Evolutionary conservation across 2,329 filamentous ascomycete genomes (phyloP).

Genomic region (Curvularia verruculosa): DNA sequence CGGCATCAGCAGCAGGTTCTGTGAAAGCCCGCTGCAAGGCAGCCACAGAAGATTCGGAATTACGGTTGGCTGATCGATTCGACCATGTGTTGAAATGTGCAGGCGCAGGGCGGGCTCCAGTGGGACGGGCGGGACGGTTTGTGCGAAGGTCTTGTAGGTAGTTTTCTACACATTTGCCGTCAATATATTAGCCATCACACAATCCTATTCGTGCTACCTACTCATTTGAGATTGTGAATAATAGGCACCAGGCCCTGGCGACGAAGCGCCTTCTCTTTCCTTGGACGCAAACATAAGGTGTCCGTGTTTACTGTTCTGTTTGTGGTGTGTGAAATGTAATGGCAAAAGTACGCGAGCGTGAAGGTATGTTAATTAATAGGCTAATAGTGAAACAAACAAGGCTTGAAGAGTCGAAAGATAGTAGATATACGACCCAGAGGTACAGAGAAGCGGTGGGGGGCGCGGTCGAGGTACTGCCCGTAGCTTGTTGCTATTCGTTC

Average conservation of each 20-base stretch:
- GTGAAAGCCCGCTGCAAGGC: constrained; percentile 36
- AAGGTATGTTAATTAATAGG: not conserved
- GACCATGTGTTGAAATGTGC: constrained; percentile 53
- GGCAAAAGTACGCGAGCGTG: constrained; percentile 2
- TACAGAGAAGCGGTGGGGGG: constrained; percentile 39
- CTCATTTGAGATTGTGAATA: constrained; percentile 50
- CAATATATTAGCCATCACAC: constrained; percentile 17
- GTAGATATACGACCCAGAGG: constrained; percentile 19
- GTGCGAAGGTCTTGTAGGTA: constrained; percentile 75
- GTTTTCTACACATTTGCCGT: constrained; percentile 58
- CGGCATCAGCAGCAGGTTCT: constrained; percentile 31
- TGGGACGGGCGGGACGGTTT: constrained; percentile 70
- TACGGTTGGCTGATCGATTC: constrained; percentile 31
- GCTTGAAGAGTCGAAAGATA: constrained; percentile 9
- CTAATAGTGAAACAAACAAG: constrained; percentile 3
- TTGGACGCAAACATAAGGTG: constrained; percentile 41
- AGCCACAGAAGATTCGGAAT: constrained; percentile 32
- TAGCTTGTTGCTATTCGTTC: constrained; percentile 33
- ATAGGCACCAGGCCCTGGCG: constrained; percentile 44
- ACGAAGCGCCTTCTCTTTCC: constrained; percentile 45
- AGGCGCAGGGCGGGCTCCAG: constrained; percentile 71
- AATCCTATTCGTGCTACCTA: constrained; percentile 31
- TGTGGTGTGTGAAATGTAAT: constrained; percentile 12
- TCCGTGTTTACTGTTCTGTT: constrained; percentile 23
- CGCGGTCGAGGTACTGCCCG: constrained; percentile 33